Conservation (phyloP, 768 basidiomycete genomes). For the Agaricus blazei region DNA sequence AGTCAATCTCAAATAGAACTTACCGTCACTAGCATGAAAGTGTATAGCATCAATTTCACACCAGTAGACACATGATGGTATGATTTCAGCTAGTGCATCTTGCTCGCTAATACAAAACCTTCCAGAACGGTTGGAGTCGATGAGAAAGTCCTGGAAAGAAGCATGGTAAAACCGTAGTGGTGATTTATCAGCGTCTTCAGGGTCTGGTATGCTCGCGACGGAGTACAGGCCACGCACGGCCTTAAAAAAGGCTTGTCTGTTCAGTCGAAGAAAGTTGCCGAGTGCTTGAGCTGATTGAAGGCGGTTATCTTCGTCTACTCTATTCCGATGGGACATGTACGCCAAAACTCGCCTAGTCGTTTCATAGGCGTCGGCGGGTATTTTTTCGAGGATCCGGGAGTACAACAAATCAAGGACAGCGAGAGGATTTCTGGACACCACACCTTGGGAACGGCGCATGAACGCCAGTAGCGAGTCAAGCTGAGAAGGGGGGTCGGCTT, state of each 20-base stretch:
- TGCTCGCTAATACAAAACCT: neutral
- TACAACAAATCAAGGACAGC: neutral
- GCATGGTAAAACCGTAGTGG: neutral
- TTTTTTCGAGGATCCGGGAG: neutral
- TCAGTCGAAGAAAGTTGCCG: neutral
- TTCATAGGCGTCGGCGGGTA: neutral
- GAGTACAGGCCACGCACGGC: neutral
- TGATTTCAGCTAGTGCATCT: neutral
- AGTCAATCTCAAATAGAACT: neutral
- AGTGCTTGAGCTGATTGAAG: neutral
- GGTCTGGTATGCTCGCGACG: neutral
- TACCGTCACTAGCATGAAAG: neutral
- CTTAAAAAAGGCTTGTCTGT: neutral
- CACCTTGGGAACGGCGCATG: neutral
- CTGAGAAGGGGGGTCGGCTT: neutral
- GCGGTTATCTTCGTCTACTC: no score
- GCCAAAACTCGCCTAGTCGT: neutral
- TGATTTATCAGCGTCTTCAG: neutral
- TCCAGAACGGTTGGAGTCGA: neutral
- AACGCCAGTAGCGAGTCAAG: neutral
- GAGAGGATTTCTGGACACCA: neutral
- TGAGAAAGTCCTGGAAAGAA: conserved; percentile 3
- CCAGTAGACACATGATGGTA: neutral
- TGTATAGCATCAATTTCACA: neutral
- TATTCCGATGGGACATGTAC: neutral